Base-by-base conservation (phyloP, 768 basidiomycete species). In the Leccinum variicolor region DNA sequence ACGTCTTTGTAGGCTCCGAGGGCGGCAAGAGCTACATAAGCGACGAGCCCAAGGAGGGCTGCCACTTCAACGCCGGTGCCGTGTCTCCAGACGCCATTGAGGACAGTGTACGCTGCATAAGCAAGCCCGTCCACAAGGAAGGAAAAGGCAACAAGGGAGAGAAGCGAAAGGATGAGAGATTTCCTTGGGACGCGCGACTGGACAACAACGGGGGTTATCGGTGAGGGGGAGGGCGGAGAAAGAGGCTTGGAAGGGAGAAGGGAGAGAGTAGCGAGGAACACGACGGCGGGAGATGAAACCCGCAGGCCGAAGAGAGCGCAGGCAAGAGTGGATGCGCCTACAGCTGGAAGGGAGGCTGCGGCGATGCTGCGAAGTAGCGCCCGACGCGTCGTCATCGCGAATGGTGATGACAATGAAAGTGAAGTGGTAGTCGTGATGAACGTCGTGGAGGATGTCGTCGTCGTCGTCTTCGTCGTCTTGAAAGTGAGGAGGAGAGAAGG, bases 1-100 rank as follows among this genome's bases (percentile, higher is more conserved):
- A 88, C 75, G 60, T 90, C 90, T 72, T 92, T 91, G 83, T 85
- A 92, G 13, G 88, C 80, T 9, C 91, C 91, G 46, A 91, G 75
- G 10, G 84, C 84, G 14, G 90, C 87, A 50, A 93, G 75, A 36
- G 87, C 86, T 34, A 84, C 75, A 63, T 89, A 90, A 4, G 86
- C 87, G 43, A 83, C 65, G 31, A 92, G 78, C 54, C 89, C 91
- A 46, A 86, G 69, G 45, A 91, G 66, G 43, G 90, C 76, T 63
- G 82, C 89, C 67, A 86, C 71, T 64, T 88, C 87, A 43, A 89
- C 78, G 23, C 85, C 89, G 8, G 85, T 84, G 58, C 76, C 65
- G 41, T 71, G 75, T 13, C 81, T 81, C 90, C 92, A 93, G 10
- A 76, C 59, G 63, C 85, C 84, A 62, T 81, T 77, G 56, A 92